These are phyloP conservation scores for Podila minutissima DNA, from an alignment of 192 early-diverging fungal genomes.

Conservation along the genomic window DNA sequence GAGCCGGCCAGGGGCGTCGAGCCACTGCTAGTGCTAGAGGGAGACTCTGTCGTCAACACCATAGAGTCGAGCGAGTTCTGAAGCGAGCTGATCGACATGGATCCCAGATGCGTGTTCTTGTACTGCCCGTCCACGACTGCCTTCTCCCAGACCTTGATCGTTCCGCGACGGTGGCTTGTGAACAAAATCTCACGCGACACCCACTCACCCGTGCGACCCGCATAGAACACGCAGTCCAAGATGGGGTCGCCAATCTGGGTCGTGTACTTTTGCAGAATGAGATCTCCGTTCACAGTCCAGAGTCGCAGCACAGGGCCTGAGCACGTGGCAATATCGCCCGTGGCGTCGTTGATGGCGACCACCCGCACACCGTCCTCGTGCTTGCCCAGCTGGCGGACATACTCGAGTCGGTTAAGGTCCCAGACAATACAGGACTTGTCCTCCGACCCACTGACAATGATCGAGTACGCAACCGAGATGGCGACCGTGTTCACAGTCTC, in stretches of 20 bases:
- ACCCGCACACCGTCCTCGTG: conserved; percentile 62
- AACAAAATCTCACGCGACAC: conserved; percentile 58
- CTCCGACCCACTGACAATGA: conserved; percentile 69
- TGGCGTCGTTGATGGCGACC: conserved; percentile 66
- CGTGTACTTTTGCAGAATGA: conserved; percentile 62
- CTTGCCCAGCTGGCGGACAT: conserved; percentile 64
- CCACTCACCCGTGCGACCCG: conserved; percentile 60
- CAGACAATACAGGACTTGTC: conserved; percentile 71
- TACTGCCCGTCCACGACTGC: conserved; percentile 19
- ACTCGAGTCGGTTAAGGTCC: conserved; percentile 72
- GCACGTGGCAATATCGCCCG: conserved; percentile 74
- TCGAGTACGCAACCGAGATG: conserved; percentile 65
- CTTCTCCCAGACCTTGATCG: conserved; percentile 58
- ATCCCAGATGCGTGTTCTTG: conserved; percentile 13
- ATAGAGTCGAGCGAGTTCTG: conserved; percentile 23
- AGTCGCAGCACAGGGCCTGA: conserved; percentile 64
- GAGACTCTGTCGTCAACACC: conserved; percentile 1
- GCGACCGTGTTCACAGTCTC: conserved; percentile 59
- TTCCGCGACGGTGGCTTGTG: conserved; percentile 67
- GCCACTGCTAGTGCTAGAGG: no score
- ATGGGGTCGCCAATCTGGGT: conserved; percentile 61
- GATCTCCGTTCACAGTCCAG: conserved; percentile 72
- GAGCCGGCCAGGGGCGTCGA: no score
- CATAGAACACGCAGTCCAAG: conserved; percentile 64
- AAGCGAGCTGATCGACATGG: conserved; percentile 13